A percentile compares a stretch with the other conserved stretches of the same genome.
Conservation (phyloP, 371 early-diverging fungal species). For the Capillidium rhysosporum region DNA sequence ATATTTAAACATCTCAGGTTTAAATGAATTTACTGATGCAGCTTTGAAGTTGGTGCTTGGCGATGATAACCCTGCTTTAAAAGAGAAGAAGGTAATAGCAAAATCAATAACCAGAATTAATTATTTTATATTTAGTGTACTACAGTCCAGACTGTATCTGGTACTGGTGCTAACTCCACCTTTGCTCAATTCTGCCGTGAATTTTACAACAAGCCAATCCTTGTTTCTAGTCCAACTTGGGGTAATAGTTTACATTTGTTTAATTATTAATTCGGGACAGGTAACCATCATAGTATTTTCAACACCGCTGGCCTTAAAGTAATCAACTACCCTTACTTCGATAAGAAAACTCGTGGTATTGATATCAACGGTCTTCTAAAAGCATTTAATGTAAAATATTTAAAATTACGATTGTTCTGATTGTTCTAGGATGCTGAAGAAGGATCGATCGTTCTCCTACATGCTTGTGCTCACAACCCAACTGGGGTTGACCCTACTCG, state of each 20-base stretch:
- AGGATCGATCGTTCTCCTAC: slow-evolving; percentile 55
- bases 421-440: slow-evolving; percentile 34
- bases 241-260: slow-evolving; percentile 20
- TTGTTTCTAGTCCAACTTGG: slow-evolving; percentile 94
- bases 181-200: slow-evolving; percentile 64
- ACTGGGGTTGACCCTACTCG: slow-evolving; percentile 88
- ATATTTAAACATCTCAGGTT: slow-evolving; percentile 78
- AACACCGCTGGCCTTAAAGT: slow-evolving; percentile 60
- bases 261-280: slow-evolving; percentile 13
- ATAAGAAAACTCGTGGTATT: slow-evolving; percentile 50
- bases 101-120: background rate
- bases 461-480: slow-evolving; percentile 93
- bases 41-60: slow-evolving; percentile 71
- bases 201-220: slow-evolving; percentile 47
- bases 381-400: slow-evolving; percentile 20
- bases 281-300: slow-evolving; percentile 84
- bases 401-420: background rate
- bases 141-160: slow-evolving; percentile 83
- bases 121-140: slow-evolving; percentile 17
- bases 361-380: slow-evolving; percentile 55
- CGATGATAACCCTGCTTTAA: slow-evolving; percentile 46
- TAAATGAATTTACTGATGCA: slow-evolving; percentile 48
- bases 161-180: slow-evolving; percentile 79
- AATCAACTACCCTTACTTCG: slow-evolving; percentile 75
- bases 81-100: slow-evolving; percentile 32